Evolutionary conservation across 495 filamentous ascomycete species (phyloP), one percentile per base, ranked within the genome.

Genomic region (Coniosporium apollinis): DNA sequence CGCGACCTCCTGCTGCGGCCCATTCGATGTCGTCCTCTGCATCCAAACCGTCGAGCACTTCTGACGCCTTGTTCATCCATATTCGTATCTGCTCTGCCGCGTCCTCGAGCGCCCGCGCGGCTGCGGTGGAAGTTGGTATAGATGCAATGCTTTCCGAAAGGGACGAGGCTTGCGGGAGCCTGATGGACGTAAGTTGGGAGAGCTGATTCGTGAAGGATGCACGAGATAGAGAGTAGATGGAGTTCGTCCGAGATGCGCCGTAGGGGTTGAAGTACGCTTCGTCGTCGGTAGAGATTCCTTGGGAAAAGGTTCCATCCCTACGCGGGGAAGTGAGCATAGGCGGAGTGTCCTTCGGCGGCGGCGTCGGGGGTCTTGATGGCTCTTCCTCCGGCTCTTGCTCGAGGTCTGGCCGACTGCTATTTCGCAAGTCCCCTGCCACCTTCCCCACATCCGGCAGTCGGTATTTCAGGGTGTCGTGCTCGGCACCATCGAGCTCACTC

Each of bases 11-110:
- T 10, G 84, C 85, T 10, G 87, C 87, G 10, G 89, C 85, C 89
- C 89, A 97, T 49, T 94, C 85, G 15, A 94, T 82, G 46, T 97
- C 87, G 56, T 97, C 89, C 42, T 94, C 86, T 10, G 83, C 77
- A 52, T 94, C 82, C 16, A 96, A 57, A 0, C 83, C 82, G 36
- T 62, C 69, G 18, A 97, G 68, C 7, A 94, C 83, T 39, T 89
- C 82, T 0, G 72, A 76, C 1, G 89, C 85, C 51, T 92, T 92
- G 42, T 69, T 66, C 39, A 94, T 86, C 89, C 89, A 96, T 37
- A 74, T 74, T 30, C 76, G 71, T 33, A 97, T 96, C 55, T 94
- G 83, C 35, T 86, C 79, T 16, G 87, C 83, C 7, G 86, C 79
- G 33, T 72, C 71, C 39, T 76, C 73, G 37, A 97, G 60, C 0